These are phyloP conservation scores for Boletus subcaerulescens DNA, from an alignment of 768 basidiomycete species.

Conservation along the genomic window DNA sequence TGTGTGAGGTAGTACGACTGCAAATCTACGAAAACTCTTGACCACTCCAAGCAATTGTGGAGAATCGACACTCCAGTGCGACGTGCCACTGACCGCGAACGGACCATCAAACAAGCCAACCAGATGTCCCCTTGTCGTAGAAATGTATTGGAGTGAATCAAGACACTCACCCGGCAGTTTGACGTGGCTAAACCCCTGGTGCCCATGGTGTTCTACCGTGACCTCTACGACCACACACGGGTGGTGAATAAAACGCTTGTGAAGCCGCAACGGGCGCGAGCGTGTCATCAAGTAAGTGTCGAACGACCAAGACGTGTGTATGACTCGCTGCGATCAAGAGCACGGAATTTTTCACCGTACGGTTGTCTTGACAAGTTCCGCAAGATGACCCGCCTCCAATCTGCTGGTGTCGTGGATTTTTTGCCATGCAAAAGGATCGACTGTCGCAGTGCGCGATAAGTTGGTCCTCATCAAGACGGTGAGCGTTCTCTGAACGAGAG, in stretches of 20 bases:
- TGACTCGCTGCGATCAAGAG: conserved; percentile 21
- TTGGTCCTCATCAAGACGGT: conserved; percentile 11
- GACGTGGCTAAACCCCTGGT: conserved; percentile 6
- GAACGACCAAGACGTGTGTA: conserved; percentile 19
- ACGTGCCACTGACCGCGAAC: not conserved
- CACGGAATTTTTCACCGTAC: conserved; percentile 29
- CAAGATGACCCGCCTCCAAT: conserved; percentile 2
- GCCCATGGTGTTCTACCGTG: conserved; percentile 1
- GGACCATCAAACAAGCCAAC: conserved; percentile 2
- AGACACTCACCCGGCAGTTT: conserved; percentile 29
- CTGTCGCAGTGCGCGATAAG: not conserved
- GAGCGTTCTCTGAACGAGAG: not conserved
- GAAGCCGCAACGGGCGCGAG: conserved; percentile 15
- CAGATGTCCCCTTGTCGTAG: conserved; percentile 23
- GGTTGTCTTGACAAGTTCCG: conserved; percentile 8
- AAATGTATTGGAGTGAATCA: conserved; percentile 28
- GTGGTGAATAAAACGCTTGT: conserved; percentile 14
- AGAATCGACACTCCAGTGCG: conserved; percentile 1
- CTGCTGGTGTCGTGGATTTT: conserved; percentile 7
- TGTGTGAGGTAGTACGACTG: conserved; percentile 29
- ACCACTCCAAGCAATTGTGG: conserved; percentile 5
- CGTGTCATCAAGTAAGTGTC: conserved; percentile 21
- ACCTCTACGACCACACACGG: not conserved
- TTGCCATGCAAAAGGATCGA: not conserved
- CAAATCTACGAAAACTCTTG: conserved; percentile 10